Base-by-base conservation (phyloP, 192 early-diverging fungal species). In the Entophlyctis luteolus region DNA sequence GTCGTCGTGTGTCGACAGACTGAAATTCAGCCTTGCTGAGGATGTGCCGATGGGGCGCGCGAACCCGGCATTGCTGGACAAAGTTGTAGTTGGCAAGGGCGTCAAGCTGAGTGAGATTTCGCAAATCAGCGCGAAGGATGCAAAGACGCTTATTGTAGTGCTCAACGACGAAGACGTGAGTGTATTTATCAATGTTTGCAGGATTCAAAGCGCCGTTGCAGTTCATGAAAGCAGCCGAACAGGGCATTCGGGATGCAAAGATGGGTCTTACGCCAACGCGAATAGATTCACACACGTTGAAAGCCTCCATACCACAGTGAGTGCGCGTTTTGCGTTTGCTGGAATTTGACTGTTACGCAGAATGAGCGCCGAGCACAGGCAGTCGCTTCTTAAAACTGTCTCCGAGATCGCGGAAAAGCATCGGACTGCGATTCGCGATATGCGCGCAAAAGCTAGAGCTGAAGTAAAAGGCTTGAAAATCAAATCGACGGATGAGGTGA, bases 281-380 rank as follows among this genome's bases (percentile, higher is more conserved):
- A 56, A 20, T 22, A 6, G 22, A 91, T 42, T 84, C 81, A 48
- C 87, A 86, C 58, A 77, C 82, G 16, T 58, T 92, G 35, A 76
- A 84, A 34, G 89, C 92, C 1, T 89, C 90, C 2, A 83, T 94
- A 38, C 92, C 90, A 65, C 91, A 89, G 87, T 84, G 84, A 71
- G 68, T 4, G 8, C 4, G 12, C 22, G 22, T 6, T 27, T 27
- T 20, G 10, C 52, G 22, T 27, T 53, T 53, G 6, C 52, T 14
- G 10, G 12, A 8, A 53, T n/a, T n/a, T n/a, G n/a, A n/a, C n/a
- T n/a, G n/a, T n/a, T n/a, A n/a, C n/a, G n/a, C n/a, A 67, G 65
- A 55, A 45, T 67, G 53, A 45, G 35, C n/a, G 52, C 48, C 20
- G 53, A 53, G 32, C 25, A 67, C 20, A 32, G 65, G 10, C 53